Conservation (phyloP, 345 rosid species). For the Carallia pectinifolia region DNA sequence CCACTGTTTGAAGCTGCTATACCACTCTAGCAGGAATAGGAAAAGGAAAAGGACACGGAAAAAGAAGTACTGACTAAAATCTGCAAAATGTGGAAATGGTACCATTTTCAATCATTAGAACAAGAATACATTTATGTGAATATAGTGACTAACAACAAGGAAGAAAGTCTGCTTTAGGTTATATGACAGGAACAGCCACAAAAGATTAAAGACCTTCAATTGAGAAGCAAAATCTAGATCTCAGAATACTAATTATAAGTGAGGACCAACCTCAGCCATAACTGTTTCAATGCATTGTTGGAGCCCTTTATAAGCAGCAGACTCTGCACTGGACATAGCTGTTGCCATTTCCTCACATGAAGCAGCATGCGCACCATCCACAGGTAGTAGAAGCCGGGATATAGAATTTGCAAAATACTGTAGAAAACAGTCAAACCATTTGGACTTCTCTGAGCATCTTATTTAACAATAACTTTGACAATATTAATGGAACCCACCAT, state of each 20-base stretch:
- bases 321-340: constrained; percentile 97
- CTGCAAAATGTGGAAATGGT: neutral
- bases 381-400: constrained; percentile 92
- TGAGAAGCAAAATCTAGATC: constrained; percentile 6
- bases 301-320: constrained; percentile 98
- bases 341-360: constrained; percentile 99
- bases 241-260: neutral
- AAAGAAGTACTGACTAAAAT: neutral
- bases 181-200: neutral
- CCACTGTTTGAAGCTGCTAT: neutral
- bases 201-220: neutral
- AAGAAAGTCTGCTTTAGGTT: neutral
- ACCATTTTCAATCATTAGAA: neutral
- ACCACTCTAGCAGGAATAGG: too few species aligned
- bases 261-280: constrained; percentile 85
- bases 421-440: constrained; percentile 1
- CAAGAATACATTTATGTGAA: too few species aligned
- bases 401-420: constrained; percentile 96
- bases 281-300: constrained; percentile 99
- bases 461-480: neutral
- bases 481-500: constrained; percentile 12
- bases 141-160: neutral
- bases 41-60: too few species aligned
- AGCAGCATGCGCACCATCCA: constrained; percentile 98
- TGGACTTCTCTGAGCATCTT: neutral